phyloP scores from a whole-genome alignment of 257 asterid species.

The Penstemon barbatus region DNA sequence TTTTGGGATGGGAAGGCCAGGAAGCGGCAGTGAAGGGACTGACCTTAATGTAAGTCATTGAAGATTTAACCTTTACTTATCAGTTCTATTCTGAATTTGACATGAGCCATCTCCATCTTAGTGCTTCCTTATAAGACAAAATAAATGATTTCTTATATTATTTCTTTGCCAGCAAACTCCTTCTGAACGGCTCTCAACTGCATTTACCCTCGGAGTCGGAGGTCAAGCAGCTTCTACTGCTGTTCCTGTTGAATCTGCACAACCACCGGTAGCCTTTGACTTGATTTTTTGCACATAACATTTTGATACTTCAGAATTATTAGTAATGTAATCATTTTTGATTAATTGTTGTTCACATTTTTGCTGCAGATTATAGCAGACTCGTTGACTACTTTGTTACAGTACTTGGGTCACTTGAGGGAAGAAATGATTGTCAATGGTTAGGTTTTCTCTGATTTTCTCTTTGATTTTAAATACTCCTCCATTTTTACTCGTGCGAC shows the following conservation, averaged over 20 bases:
- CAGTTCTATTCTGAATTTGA: slow-evolving; percentile 1
- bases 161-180: slow-evolving; percentile 54
- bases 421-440: slow-evolving; percentile 70
- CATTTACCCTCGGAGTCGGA: slow-evolving; percentile 40
- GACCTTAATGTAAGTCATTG: slow-evolving; percentile 72
- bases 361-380: slow-evolving; percentile 68
- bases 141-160: slow-evolving; percentile 20
- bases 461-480: slow-evolving; percentile 9
- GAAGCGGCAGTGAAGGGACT: slow-evolving; percentile 64
- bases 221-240: slow-evolving; percentile 52
- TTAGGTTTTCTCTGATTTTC: slow-evolving; percentile 32
- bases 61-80: slow-evolving; percentile 19
- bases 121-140: slow-evolving; percentile 12
- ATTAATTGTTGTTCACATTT: slow-evolving; percentile 17
- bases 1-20: slow-evolving; percentile 60
- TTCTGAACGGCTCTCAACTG: slow-evolving; percentile 40
- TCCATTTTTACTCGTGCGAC: background rate
- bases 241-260: slow-evolving; percentile 57
- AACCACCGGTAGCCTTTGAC: slow-evolving; percentile 59
- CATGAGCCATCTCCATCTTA: slow-evolving; percentile 24
- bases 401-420: slow-evolving; percentile 67
- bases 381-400: slow-evolving; percentile 80
- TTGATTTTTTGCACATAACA: slow-evolving; percentile 4
- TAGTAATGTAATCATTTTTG: background rate
- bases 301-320: background rate